Evolutionary conservation across 2,329 filamentous ascomycete genomes (phyloP).

Genomic region (Botrytis sinoallii): DNA sequence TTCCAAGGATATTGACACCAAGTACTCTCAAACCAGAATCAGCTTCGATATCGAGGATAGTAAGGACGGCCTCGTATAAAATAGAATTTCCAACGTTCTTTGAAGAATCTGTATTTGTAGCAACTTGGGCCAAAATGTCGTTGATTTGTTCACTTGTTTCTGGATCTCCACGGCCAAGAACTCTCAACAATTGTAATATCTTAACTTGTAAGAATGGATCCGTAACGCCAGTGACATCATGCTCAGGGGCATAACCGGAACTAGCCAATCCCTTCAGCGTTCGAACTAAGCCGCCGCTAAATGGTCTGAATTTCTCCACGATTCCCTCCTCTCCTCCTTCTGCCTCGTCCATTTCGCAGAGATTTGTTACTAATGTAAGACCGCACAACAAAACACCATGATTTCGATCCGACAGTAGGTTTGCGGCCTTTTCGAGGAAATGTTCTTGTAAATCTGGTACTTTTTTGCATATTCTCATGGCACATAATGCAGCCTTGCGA

Average conservation of each 20-base stretch:
- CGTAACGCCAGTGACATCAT: slow-evolving; percentile 96
- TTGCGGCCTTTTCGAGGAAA: slow-evolving; percentile 89
- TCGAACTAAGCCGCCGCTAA: slow-evolving; percentile 82
- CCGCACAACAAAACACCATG: slow-evolving; percentile 94
- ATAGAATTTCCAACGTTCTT: slow-evolving; percentile 99
- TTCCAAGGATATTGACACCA: slow-evolving; percentile 96
- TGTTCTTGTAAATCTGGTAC: slow-evolving; percentile 97
- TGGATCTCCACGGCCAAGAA: slow-evolving; percentile 80
- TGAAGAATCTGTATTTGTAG: slow-evolving; percentile 94
- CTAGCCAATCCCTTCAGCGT: slow-evolving; percentile 89
- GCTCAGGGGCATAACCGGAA: slow-evolving; percentile 94
- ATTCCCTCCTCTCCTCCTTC: slow-evolving; percentile 88
- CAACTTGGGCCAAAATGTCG: slow-evolving; percentile 94
- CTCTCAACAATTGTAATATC: slow-evolving; percentile 80
- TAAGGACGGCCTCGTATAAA: slow-evolving; percentile 93
- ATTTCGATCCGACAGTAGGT: slow-evolving; percentile 86
- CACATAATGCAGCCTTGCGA: slow-evolving; percentile 95
- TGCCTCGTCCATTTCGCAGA: slow-evolving; percentile 92
- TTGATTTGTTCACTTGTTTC: slow-evolving; percentile 96
- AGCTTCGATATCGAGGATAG: slow-evolving; percentile 96
- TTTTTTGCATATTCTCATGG: slow-evolving; percentile 98
- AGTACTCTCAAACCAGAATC: slow-evolving; percentile 92
- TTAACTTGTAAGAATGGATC: slow-evolving; percentile 98
- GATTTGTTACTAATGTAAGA: slow-evolving; percentile 81
- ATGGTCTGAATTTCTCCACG: slow-evolving; percentile 83